Evolutionary conservation across 2,329 filamentous ascomycete species (phyloP).

Genomic region (Colletotrichum tanaceti): DNA sequence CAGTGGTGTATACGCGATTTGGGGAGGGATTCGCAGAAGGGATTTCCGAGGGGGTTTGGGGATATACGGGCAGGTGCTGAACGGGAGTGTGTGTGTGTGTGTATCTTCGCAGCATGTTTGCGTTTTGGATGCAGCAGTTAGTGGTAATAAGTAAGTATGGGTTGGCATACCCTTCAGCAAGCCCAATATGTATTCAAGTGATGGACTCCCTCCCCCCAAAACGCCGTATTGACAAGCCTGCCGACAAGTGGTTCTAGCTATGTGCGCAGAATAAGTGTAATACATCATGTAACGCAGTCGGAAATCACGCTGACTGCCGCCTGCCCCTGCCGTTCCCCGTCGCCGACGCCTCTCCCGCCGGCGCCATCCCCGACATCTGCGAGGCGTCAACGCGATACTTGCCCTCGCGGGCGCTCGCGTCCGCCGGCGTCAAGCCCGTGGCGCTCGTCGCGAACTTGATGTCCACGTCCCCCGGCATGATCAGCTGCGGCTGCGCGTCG

Average conservation of each 20-base stretch:
- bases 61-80: background rate
- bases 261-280: too few species aligned
- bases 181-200: background rate
- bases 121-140: too few species aligned
- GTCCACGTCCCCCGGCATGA: constrained; percentile 36
- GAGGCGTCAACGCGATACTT: constrained; percentile 29
- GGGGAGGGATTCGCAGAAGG: background rate
- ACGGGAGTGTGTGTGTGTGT: background rate
- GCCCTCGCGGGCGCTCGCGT: constrained; percentile 23
- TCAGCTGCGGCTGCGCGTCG: constrained; percentile 44
- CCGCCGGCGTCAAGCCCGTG: constrained; percentile 36
- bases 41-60: background rate
- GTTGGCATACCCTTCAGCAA: background rate
- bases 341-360: constrained; percentile 10
- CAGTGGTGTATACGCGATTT: background rate
- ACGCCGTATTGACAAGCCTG: background rate
- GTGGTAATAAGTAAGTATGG: background rate
- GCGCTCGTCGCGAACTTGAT: constrained; percentile 39
- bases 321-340: background rate
- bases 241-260: background rate
- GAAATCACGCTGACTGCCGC: constrained; percentile 10
- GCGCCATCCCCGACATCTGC: background rate
- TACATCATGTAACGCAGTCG: background rate
- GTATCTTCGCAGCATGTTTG: too few species aligned
- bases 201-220: background rate